Percentiles rank a stretch among this genome's conserved stretches.
Evolutionary conservation across 2,329 filamentous ascomycete genomes (phyloP).

Genomic region (Curvularia sp.): DNA sequence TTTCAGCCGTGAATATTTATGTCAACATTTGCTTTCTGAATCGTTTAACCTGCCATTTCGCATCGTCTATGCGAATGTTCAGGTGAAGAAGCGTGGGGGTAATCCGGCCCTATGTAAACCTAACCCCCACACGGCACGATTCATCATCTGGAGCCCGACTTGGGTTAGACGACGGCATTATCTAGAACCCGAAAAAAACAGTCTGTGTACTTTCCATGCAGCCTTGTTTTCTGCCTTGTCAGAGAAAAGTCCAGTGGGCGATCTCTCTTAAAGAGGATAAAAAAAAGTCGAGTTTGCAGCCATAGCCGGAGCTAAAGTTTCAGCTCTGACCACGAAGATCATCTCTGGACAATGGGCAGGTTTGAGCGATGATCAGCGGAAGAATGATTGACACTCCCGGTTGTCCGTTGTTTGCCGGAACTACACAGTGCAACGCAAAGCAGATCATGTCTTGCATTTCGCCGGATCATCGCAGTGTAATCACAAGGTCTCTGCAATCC

Average conservation of each 20-base stretch:
- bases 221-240: not conserved
- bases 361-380: constrained; percentile 3
- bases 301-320: not conserved
- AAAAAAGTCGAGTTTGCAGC: not conserved
- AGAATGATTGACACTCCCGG: not conserved
- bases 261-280: not conserved
- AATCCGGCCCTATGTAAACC: not conserved
- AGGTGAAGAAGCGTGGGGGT: not conserved
- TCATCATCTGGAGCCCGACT: not conserved
- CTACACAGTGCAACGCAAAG: not conserved
- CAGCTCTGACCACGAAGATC: not conserved
- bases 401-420: not conserved
- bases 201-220: not conserved
- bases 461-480: not conserved
- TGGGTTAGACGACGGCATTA: not conserved
- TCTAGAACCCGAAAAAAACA: not conserved
- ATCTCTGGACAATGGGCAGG: not conserved
- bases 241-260: not conserved
- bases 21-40: not conserved
- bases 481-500: not conserved
- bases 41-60: not conserved
- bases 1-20: not conserved
- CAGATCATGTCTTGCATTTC: not conserved
- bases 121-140: not conserved
- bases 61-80: not conserved